These are phyloP conservation scores for Hypoxylon fuscum DNA, from an alignment of 495 filamentous ascomycete genomes.

Conservation along the genomic window DNA sequence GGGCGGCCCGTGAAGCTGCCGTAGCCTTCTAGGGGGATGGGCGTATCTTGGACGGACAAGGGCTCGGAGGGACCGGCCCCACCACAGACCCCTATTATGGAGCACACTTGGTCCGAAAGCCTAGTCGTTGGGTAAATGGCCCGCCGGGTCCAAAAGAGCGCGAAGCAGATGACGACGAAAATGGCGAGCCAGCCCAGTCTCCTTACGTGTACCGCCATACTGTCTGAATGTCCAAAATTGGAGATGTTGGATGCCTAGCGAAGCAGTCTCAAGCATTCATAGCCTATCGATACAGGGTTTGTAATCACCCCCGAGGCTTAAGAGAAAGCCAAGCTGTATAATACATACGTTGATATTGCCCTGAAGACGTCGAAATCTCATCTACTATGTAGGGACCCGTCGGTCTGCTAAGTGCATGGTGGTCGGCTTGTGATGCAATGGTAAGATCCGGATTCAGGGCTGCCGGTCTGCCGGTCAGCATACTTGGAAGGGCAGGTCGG, in stretches of 20 bases:
- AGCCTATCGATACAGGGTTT: no score
- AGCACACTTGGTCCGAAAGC: conserved; percentile 24
- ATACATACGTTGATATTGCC: not conserved
- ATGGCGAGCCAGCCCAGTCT: conserved; percentile 31
- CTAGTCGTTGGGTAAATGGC: conserved; percentile 21
- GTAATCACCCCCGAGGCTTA: conserved; percentile 23
- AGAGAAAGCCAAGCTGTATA: conserved; percentile 8
- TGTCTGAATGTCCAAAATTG: not conserved
- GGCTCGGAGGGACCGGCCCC: not conserved
- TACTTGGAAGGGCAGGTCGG: conserved; percentile 1
- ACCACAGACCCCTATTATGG: conserved; percentile 16
- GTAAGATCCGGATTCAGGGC: no score
- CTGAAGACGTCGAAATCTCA: not conserved
- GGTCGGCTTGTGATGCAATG: not conserved
- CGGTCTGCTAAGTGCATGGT: not conserved
- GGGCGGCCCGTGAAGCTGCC: conserved; percentile 27
- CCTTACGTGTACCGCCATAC: conserved; percentile 25
- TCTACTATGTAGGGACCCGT: not conserved
- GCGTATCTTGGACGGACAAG: conserved; percentile 22
- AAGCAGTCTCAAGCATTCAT: conserved; percentile 4
- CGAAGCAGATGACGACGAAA: conserved; percentile 29
- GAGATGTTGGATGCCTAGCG: not conserved
- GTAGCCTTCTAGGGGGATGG: conserved; percentile 28
- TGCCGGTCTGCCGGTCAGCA: no score
- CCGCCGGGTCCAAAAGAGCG: conserved; percentile 27